Evolutionary conservation across 441 rosid genomes (phyloP), one percentile per base, ranked within the genome.

Genomic region (Aleurites moluccanus): DNA sequence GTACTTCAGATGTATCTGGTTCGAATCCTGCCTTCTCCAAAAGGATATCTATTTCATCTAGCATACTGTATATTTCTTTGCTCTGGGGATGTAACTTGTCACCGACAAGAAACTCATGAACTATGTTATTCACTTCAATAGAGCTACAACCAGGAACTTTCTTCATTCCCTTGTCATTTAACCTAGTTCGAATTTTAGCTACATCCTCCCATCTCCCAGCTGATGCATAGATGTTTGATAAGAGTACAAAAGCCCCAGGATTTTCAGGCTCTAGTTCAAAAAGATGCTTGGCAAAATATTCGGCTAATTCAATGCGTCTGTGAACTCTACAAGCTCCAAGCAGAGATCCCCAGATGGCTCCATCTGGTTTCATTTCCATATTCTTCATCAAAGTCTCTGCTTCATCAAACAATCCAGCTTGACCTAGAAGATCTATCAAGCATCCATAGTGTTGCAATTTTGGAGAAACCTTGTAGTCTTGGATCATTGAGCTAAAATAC

Each of bases 91-190:
- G 40, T 4, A 28, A 11, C 38, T 27, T 60, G 38, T 60, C 64
- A 4, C 64, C 40, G 2, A 60, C 64, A 27, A 60, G n/a, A 28
- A 60, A 60, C 64, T 60, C 64, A 60, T 60, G 64, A 60, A 60
- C 38, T 60, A 27, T 1, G 33, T 27, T 28, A 60, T 15, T 38
- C 38, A 60, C 64, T 38, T 88, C 97, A 20, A 89, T 84, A 4
- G 92, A 89, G 83, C 89, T 89, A 40, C 93, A 86, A 45, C 93
- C 97, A 0, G 94, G 95, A 79, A 87, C 85, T 85, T 90, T 91
- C 85, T 85, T 90, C 83, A 84, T 78, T 75, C 91, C 84, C 83
- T 77, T 84, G 72, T 86, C 89, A 33, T 84, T 86, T 74, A 93
- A 83, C 40, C 53, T 77, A 0, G 85, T 81, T 82, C 97, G 79